Base-by-base conservation (phyloP, 140 eudicot species). In the Anethum foeniculum region DNA sequence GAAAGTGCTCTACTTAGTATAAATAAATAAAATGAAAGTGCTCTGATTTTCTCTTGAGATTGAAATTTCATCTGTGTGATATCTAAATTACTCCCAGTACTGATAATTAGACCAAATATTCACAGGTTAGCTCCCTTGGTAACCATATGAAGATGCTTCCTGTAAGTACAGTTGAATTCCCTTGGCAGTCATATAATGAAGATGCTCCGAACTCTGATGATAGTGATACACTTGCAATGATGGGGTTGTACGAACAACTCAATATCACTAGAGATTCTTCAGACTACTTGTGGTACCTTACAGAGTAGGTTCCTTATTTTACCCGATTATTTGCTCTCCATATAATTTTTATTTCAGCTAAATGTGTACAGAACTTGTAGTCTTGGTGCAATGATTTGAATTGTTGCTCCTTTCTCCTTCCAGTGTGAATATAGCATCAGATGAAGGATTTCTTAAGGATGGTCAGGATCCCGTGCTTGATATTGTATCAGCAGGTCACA, bases 401-500 rank as follows among this genome's bases (percentile, higher is more conserved):
- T 54, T 76, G 78, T 78, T 54, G 69, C 18, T 11, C 23, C 0
- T 80, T 78, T 28, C 43, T 25, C 72, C 41, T 69, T 81, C n/a
- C 96, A 94, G 98, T 25, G 89, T 89, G 5, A 76, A 82, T 41
- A 81, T 93, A 76, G 89, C 85, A 76, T 77, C 98, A 0, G 79
- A 87, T 41, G 98, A 93, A 84, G 86, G 88, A 72, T 93, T 93
- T 79, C 75, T 94, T 43, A 86, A 81, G 81, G 82, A 32, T 12
- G 96, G 90, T 32, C 49, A 88, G 78, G 81, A 81, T 54, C 98
- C 98, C 49, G 48, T 74, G 79, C 96, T 94, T 79, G 87, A 93
- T 0, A 93, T 92, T 32, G 90, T 86, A 91, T 94, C 98, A 65
- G 94, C 98, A 54, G 98, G 98, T 23, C 98, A 94, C 81, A 90